phyloP scores from a whole-genome alignment of 1,284 basidiomycete genomes.

The Apiotrichum montevideense region DNA sequence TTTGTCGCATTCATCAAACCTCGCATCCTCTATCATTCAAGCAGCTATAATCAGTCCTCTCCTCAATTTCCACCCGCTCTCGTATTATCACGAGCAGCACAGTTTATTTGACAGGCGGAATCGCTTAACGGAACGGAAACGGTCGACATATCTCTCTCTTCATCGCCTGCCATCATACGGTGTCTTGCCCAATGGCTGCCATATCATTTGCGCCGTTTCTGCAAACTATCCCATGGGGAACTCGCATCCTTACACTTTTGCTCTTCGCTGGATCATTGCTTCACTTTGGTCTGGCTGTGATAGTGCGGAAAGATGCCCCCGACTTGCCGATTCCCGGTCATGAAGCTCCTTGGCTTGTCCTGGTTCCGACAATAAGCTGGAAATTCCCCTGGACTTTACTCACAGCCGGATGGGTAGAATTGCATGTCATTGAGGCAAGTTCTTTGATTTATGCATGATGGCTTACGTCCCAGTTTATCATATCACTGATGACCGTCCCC shows the following conservation, averaged over 20 bases:
- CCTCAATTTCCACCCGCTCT: too few relatives aligned
- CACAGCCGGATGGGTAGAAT: conserved; percentile 80
- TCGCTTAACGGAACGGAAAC: too few relatives aligned
- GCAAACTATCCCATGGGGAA: conserved; percentile 52
- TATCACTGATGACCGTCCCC: conserved; percentile 71
- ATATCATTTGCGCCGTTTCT: conserved; percentile 46
- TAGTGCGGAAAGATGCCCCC: conserved; percentile 6
- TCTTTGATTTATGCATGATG: not conserved
- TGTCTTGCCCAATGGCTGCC: conserved; percentile 32
- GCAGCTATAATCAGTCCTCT: too few relatives aligned
- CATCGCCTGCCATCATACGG: too few relatives aligned
- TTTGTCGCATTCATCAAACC: too few relatives aligned
- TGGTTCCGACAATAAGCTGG: conserved; percentile 74
- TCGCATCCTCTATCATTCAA: too few relatives aligned
- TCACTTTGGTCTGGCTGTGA: conserved; percentile 52
- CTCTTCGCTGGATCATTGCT: conserved; percentile 61
- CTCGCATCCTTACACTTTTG: conserved; percentile 65
- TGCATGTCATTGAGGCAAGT: conserved; percentile 72
- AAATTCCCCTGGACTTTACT: conserved; percentile 92
- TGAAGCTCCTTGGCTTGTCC: conserved; percentile 66
- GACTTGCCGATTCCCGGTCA: conserved; percentile 20
- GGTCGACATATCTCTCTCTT: too few relatives aligned
- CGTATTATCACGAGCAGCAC: too few relatives aligned
- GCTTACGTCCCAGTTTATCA: conserved; percentile 56
- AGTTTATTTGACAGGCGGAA: too few relatives aligned